A percentile compares a stretch with the other conserved stretches of the same genome.
phyloP scores from a whole-genome alignment of 2,329 filamentous ascomycete genomes.

The Epichloe gansuensis region DNA sequence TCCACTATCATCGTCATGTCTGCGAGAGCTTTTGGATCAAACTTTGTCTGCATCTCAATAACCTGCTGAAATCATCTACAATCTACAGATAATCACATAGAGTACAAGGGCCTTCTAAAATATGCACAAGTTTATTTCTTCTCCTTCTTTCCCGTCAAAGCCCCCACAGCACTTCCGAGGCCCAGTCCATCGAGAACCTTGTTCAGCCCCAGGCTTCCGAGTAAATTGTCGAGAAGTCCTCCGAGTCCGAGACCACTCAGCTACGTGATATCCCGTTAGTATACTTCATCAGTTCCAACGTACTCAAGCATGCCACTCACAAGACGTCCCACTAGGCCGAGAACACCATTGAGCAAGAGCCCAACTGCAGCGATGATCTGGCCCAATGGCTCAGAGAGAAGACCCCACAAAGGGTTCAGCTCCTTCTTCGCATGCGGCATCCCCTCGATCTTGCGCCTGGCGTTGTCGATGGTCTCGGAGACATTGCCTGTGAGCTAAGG shows the following conservation, averaged over 20 bases:
- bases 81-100: no score
- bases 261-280: slow-evolving; percentile 9
- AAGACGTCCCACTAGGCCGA: slow-evolving; percentile 71
- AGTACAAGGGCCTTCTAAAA: neutral
- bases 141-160: slow-evolving; percentile 33
- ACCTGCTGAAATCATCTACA: no score
- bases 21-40: no score
- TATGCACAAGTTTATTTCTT: slow-evolving; percentile 9
- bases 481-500: slow-evolving; percentile 60
- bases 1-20: no score
- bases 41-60: no score
- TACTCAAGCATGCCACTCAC: slow-evolving; percentile 20
- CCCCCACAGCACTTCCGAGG: slow-evolving; percentile 34
- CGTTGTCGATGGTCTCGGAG: slow-evolving; percentile 70
- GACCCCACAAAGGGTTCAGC: slow-evolving; percentile 77
- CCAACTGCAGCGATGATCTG: slow-evolving; percentile 89
- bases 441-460: slow-evolving; percentile 76
- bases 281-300: neutral
- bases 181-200: slow-evolving; percentile 66
- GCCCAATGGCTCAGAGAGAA: slow-evolving; percentile 72
- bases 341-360: slow-evolving; percentile 66
- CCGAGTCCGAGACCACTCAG: slow-evolving; percentile 73
- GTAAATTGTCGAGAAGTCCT: slow-evolving; percentile 63
- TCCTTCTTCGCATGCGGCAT: slow-evolving; percentile 95
- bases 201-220: slow-evolving; percentile 64